Evolutionary conservation across 2,329 filamentous ascomycete species (phyloP).

Genomic region (Cercospora zeae-maydis): DNA sequence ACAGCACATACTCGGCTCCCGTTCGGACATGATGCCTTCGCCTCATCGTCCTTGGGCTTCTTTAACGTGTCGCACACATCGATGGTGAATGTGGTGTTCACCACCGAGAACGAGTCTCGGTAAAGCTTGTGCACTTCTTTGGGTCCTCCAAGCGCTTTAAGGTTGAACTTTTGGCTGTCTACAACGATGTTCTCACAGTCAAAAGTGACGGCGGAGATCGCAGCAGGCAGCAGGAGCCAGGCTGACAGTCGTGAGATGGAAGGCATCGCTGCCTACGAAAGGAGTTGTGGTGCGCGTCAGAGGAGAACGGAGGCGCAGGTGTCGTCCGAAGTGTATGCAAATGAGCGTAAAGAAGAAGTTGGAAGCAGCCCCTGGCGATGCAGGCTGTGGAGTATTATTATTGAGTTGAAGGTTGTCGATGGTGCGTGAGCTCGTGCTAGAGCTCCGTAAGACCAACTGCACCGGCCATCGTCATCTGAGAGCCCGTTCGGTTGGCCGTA

Average conservation of each 20-base stretch:
- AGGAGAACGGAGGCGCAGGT: background rate
- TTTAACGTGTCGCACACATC: conserved; percentile 70
- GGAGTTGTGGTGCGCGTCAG: background rate
- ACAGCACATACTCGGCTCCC: conserved; percentile 77
- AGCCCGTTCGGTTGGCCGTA: too few species aligned
- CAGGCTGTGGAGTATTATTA: background rate
- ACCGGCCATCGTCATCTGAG: background rate
- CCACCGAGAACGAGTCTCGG: conserved; percentile 48
- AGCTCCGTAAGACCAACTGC: background rate
- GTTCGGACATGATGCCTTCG: conserved; percentile 58
- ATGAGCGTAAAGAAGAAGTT: background rate
- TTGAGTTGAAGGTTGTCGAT: background rate
- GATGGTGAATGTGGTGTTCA: conserved; percentile 77
- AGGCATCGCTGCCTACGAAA: conserved; percentile 15
- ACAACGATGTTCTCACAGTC: conserved; percentile 61
- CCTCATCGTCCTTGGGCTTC: conserved; percentile 55
- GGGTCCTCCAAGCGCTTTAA: conserved; percentile 61
- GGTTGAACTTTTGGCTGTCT: conserved; percentile 60
- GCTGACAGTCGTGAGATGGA: conserved; percentile 22
- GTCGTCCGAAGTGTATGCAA: background rate
- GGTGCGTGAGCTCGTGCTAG: background rate
- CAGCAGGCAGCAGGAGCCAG: conserved; percentile 32
- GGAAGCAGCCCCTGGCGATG: background rate
- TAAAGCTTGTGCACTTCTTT: conserved; percentile 62
- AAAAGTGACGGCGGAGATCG: conserved; percentile 49